Conservation (phyloP, 805 yeast species). For the Monosporozyma unispora region DNA sequence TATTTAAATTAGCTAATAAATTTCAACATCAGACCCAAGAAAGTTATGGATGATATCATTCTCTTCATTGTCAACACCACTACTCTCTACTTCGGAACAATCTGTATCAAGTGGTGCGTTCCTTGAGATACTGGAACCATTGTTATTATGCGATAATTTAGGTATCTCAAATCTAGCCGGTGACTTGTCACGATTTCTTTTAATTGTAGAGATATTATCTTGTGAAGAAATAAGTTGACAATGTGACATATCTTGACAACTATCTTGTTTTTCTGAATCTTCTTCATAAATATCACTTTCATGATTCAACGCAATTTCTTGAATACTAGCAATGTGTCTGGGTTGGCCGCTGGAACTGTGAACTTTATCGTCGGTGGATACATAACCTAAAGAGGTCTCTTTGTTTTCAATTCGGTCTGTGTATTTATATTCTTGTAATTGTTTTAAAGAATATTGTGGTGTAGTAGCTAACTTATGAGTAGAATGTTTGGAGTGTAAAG, state of each 20-base stretch:
- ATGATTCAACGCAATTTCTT: background rate
- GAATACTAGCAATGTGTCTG: background rate
- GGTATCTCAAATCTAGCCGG: too few relatives aligned
- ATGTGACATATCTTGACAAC: background rate
- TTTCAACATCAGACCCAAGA: slow-evolving; percentile 16
- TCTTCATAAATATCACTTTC: background rate
- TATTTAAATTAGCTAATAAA: background rate
- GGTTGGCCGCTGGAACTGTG: too few relatives aligned
- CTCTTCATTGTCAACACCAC: background rate
- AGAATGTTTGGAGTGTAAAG: background rate
- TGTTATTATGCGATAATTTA: too few relatives aligned
- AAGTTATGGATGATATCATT: slow-evolving; percentile 9
- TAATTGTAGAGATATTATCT: background rate
- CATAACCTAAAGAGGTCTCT: too few relatives aligned
- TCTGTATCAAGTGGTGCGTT: background rate
- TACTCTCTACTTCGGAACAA: background rate
- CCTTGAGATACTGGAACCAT: background rate
- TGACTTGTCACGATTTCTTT: background rate
- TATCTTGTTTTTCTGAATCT: background rate
- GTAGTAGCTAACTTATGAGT: background rate
- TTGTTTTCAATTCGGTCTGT: background rate
- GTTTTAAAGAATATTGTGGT: background rate
- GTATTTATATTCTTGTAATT: background rate
- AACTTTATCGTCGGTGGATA: too few relatives aligned
- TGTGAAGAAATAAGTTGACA: background rate